phyloP scores from a whole-genome alignment of 2,329 filamentous ascomycete genomes.

The Rutstroemia sydowiana region DNA sequence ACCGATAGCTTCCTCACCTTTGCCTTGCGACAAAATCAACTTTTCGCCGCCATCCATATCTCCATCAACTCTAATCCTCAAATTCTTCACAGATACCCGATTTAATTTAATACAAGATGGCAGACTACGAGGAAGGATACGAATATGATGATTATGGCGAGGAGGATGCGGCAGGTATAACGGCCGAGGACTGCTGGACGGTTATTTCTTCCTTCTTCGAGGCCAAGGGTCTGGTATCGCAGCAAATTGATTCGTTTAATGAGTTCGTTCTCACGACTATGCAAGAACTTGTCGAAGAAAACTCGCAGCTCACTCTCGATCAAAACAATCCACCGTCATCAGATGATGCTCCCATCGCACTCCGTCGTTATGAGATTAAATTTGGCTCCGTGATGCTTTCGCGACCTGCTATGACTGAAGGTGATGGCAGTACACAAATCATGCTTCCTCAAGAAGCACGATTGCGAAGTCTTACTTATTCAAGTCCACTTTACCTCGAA shows the following conservation, averaged over 20 bases:
- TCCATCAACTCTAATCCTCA: not conserved
- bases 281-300: slow-evolving; percentile 89
- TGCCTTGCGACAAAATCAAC: slow-evolving; percentile 4
- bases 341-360: slow-evolving; percentile 71
- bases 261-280: slow-evolving; percentile 93
- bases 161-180: slow-evolving; percentile 62
- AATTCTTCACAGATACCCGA: not conserved
- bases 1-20: slow-evolving; percentile 9
- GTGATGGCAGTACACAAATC: slow-evolving; percentile 78
- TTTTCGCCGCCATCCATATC: not conserved
- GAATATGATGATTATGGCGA: slow-evolving; percentile 63
- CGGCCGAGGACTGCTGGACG: slow-evolving; percentile 95
- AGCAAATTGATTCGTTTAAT: slow-evolving; percentile 97
- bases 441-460: slow-evolving; percentile 93
- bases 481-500: slow-evolving; percentile 81
- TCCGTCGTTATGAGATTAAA: slow-evolving; percentile 90
- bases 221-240: slow-evolving; percentile 87
- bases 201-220: slow-evolving; percentile 98
- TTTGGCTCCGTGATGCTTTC: slow-evolving; percentile 87
- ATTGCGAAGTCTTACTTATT: slow-evolving; percentile 91
- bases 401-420: slow-evolving; percentile 85
- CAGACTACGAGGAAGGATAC: slow-evolving; percentile 45
- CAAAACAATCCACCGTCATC: slow-evolving; percentile 75
- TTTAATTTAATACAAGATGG: slow-evolving; percentile 22
- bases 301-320: slow-evolving; percentile 85